Conservation (phyloP, 352 stramenopile genomes). For the Globisporangium okanoganense region DNA sequence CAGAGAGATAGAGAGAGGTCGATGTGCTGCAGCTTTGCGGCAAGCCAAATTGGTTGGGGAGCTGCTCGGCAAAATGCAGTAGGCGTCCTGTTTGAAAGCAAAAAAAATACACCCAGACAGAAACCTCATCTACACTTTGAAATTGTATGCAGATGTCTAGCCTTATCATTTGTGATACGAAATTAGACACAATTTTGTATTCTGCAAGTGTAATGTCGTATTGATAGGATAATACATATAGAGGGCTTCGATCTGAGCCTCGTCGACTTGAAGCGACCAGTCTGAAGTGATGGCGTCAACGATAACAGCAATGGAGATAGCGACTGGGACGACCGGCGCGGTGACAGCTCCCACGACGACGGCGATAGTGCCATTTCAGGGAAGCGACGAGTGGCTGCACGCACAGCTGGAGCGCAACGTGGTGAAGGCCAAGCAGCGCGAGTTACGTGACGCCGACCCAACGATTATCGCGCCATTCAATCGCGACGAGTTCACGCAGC, state of each 20-base stretch:
- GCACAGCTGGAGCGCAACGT: conserved; percentile 33
- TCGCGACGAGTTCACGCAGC: conserved; percentile 45
- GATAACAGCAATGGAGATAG: not conserved
- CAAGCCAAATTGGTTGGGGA: not conserved
- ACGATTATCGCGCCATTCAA: conserved; percentile 51
- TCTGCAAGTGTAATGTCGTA: no score
- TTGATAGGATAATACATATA: no score
- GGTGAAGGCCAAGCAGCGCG: conserved; percentile 33
- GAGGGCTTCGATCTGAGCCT: not conserved
- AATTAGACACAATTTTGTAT: no score
- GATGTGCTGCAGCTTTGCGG: not conserved
- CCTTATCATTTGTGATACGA: no score
- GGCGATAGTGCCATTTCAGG: conserved; percentile 25
- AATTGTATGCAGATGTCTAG: not conserved
- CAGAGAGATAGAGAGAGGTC: not conserved
- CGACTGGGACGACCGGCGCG: not conserved
- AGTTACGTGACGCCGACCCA: conserved; percentile 24
- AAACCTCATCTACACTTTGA: not conserved
- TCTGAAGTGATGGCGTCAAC: not conserved
- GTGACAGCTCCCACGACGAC: not conserved
- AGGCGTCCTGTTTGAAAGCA: not conserved
- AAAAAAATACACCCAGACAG: no score
- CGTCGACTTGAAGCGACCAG: not conserved
- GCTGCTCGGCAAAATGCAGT: not conserved
- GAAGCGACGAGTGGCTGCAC: conserved; percentile 53